Evolutionary conservation across 2,329 filamentous ascomycete species (phyloP).

Genomic region (Arthrobotrys pseudoclavata): DNA sequence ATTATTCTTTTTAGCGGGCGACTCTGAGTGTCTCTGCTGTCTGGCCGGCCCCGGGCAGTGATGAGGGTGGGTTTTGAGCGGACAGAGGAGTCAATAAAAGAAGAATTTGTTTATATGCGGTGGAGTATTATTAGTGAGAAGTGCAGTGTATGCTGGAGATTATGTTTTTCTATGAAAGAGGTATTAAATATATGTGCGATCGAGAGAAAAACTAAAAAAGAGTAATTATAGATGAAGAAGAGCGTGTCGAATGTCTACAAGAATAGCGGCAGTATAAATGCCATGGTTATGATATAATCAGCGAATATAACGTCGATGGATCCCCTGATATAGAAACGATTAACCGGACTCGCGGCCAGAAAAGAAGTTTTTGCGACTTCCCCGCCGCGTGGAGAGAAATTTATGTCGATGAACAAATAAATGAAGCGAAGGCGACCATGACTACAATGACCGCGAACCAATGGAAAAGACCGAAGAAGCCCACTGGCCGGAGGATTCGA

Average conservation of each 20-base stretch:
- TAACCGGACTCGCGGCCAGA: not conserved
- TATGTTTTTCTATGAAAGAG: not conserved
- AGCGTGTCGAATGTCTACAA: slow-evolving; percentile 9
- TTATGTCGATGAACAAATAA: not conserved
- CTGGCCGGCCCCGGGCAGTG: not conserved
- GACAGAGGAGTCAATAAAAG: not conserved
- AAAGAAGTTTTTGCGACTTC: not conserved
- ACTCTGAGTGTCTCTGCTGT: not conserved
- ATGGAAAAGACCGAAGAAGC: slow-evolving; percentile 1
- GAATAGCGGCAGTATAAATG: slow-evolving; percentile 3
- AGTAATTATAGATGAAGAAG: not conserved
- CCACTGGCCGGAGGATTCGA: not conserved
- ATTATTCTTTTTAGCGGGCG: slow-evolving; percentile 15
- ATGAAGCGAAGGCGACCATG: not conserved
- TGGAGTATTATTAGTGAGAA: not conserved
- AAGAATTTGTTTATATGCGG: slow-evolving; percentile 11
- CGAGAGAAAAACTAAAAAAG: not conserved
- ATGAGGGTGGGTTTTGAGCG: not conserved
- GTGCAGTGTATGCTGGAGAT: not conserved
- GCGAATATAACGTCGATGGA: slow-evolving; percentile 47
- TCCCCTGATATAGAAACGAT: slow-evolving; percentile 40
- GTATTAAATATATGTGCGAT: not conserved
- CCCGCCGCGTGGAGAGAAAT: not conserved
- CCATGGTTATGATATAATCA: slow-evolving; percentile 14
- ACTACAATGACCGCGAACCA: not conserved